Evolutionary conservation across 805 yeast genomes (phyloP).

Genomic region (Wickerhamiella vanderwaltii): DNA sequence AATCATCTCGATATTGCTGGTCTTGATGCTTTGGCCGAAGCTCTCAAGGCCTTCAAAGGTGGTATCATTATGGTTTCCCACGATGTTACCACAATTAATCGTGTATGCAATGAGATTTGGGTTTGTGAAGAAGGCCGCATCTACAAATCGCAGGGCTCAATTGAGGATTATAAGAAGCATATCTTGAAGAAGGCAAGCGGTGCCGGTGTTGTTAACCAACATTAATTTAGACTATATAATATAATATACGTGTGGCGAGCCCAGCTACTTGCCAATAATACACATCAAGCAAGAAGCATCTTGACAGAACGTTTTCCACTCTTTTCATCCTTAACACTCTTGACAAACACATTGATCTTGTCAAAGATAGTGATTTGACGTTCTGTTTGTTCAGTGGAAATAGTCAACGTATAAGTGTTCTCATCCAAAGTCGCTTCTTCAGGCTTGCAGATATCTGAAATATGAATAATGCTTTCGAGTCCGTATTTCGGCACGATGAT

Average conservation of each 20-base stretch:
- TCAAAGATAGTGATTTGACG: conserved; percentile 60
- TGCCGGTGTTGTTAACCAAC: conserved; percentile 85
- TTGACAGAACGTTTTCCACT: conserved; percentile 91
- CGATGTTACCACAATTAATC: conserved; percentile 82
- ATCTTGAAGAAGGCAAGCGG: conserved; percentile 66
- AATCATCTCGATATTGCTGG: conserved; percentile 98
- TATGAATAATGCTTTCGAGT: conserved; percentile 80
- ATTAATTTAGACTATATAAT: conserved; percentile 30
- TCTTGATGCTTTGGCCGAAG: conserved; percentile 88
- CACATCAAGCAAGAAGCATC: conserved; percentile 29
- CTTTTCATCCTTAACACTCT: conserved; percentile 67
- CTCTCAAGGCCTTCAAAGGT: conserved; percentile 77
- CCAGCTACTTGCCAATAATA: too few species aligned
- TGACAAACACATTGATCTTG: conserved; percentile 70
- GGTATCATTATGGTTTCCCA: conserved; percentile 97
- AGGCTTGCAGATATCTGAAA: conserved; percentile 61
- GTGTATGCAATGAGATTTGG: conserved; percentile 91
- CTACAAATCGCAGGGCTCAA: conserved; percentile 63
- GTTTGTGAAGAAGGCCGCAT: conserved; percentile 82
- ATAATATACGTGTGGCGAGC: neutral
- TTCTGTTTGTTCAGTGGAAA: conserved; percentile 35
- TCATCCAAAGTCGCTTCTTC: conserved; percentile 57
- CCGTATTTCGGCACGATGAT: conserved; percentile 93
- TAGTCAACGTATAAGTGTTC: conserved; percentile 55
- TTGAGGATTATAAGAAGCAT: conserved; percentile 80